Percentiles rank a stretch among this genome's conserved stretches.
Evolutionary conservation across 1,284 basidiomycete genomes (phyloP).

Genomic region (Cutaneotrichosporon sp.): DNA sequence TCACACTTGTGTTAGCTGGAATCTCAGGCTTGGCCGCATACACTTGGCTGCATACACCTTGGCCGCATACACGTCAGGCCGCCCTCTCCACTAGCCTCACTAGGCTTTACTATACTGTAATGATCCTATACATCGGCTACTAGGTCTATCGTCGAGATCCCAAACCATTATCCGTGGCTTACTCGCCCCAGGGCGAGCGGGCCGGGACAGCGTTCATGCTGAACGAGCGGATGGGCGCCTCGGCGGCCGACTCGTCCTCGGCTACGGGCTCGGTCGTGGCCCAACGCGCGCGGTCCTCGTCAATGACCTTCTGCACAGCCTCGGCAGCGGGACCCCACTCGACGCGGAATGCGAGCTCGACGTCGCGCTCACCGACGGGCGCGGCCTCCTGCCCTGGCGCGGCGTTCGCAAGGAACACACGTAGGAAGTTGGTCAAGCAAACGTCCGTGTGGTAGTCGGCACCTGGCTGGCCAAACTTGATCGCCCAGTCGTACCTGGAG

Average conservation of each 20-base stretch:
- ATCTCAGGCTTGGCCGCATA: too few relatives aligned
- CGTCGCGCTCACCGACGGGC: constrained; percentile 9
- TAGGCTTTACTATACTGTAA: background rate
- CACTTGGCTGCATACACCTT: too few relatives aligned
- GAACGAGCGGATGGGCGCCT: constrained; percentile 17
- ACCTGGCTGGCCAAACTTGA: constrained; percentile 28
- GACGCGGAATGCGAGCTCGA: constrained; percentile 26
- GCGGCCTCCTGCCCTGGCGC: constrained; percentile 6
- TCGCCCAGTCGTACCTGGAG: constrained; percentile 32
- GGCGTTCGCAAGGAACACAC: constrained; percentile 34
- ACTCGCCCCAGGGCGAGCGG: constrained; percentile 12
- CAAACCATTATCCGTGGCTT: background rate
- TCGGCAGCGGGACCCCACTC: constrained; percentile 17
- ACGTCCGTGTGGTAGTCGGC: constrained; percentile 30
- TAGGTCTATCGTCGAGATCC: background rate
- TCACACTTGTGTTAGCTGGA: too few relatives aligned
- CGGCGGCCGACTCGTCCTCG: constrained; percentile 12
- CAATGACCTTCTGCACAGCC: constrained; percentile 21
- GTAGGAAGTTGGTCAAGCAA: constrained; percentile 26
- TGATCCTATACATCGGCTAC: background rate
- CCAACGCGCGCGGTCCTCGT: constrained; percentile 20
- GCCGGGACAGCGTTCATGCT: constrained; percentile 5
- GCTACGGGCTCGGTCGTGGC: constrained; percentile 8
- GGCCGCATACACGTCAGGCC: too few relatives aligned
- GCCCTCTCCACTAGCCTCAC: too few relatives aligned